Percentiles rank a stretch among this genome's conserved stretches.
phyloP scores from a whole-genome alignment of 2,329 filamentous ascomycete species.

The Ophiocordyceps polyrhachis-furcata region DNA sequence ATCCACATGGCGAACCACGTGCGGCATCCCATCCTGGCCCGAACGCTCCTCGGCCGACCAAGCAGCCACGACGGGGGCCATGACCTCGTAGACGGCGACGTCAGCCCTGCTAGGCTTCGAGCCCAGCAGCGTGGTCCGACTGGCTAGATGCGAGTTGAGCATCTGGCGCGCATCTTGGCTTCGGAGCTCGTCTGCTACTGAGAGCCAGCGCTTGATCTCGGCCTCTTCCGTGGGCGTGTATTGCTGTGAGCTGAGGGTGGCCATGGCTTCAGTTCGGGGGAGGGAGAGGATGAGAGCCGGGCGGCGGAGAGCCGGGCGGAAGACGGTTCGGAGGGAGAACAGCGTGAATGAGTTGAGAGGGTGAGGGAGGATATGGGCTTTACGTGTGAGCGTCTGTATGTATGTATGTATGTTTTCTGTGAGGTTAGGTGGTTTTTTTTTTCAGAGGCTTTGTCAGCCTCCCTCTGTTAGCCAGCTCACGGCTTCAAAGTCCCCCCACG shows the following conservation, averaged over 20 bases:
- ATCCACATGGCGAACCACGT: conserved; percentile 82
- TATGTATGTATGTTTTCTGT: no score
- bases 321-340: conserved; percentile 14
- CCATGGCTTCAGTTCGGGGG: conserved; percentile 32
- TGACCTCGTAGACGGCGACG: conserved; percentile 60
- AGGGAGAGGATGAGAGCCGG: conserved; percentile 7
- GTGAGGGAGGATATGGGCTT: no score
- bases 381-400: no score
- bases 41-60: conserved; percentile 81
- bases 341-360: conserved; percentile 7
- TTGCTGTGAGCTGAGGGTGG: conserved; percentile 43
- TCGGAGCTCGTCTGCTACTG: conserved; percentile 50
- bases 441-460: no score
- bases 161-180: conserved; percentile 44
- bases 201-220: conserved; percentile 80
- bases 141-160: conserved; percentile 74
- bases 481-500: no score
- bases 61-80: conserved; percentile 55
- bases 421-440: no score
- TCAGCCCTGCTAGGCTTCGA: conserved; percentile 80
- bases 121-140: conserved; percentile 76
- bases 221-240: conserved; percentile 67
- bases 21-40: conserved; percentile 71
- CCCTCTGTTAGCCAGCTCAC: no score
- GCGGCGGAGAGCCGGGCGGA: conserved; percentile 10